Base-by-base conservation (phyloP, 148 eudicot species). In the Amaranthus hypochondriacus region DNA sequence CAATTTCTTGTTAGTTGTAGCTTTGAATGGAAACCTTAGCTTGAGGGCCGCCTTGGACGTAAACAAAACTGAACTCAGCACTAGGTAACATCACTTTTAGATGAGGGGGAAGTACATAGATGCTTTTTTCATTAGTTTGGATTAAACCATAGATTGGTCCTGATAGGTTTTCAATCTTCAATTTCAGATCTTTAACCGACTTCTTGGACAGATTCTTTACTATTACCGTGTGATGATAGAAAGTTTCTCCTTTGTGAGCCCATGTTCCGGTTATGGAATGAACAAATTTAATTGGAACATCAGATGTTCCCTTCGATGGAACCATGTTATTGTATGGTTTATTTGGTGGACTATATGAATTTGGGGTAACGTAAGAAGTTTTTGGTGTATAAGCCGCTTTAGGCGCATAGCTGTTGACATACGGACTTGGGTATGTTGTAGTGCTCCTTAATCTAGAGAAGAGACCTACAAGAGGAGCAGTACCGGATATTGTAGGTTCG, bases 41-140 rank as follows among this genome's bases (percentile, higher is more conserved):
- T 79, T 91, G 97, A 4, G 95, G 87, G 6, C 97, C 98, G 28
- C 91, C 96, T 83, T 89, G 98, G 62, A 94, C 74, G 70, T 94
- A 94, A 56, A 94, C 86, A 69, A 94, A 88, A 62, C 39, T 80
- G 78, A 84, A 87, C 48, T 89, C 86, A 0, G 84, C 81, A 60
- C 88, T 88, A 39, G 93, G 83, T 47, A 84, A 64, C 67, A 93
- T 44, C 5, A 81, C 80, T 71, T 79, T 84, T 0, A 84, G 66
- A 80, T 89, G 68, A 14, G 79, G 65, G 7, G 95, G 95, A 59
- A 82, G 74, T 50, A 79, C 73, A 74, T 87, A 91, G 7, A 68
- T 73, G 74, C 80, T 81, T 76, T 87, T 86, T 28, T 82, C 79
- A 60, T 62, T 75, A 11, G 86, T 84, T 48, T 84, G 81, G 49